These are phyloP conservation scores for Xylaria sp. DNA, from an alignment of 2,329 filamentous ascomycete genomes.

Conservation along the genomic window DNA sequence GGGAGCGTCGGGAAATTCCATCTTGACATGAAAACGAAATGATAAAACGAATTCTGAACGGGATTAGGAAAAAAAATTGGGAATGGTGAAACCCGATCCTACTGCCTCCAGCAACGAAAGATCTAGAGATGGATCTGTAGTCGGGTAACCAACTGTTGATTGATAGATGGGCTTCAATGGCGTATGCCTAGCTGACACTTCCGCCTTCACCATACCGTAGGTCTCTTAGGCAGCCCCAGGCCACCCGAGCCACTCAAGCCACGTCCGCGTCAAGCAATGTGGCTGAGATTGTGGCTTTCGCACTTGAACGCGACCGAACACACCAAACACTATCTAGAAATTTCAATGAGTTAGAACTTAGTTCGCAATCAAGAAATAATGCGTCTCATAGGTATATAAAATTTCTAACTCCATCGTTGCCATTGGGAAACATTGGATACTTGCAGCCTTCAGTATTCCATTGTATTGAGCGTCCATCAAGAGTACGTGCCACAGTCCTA, in stretches of 20 bases:
- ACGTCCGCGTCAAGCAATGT: background rate
- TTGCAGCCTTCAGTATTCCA: background rate
- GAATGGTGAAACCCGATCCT: background rate
- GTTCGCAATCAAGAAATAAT: too few relatives aligned
- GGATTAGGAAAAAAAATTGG: background rate
- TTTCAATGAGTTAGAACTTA: too few relatives aligned
- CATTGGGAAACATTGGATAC: background rate
- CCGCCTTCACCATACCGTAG: too few relatives aligned
- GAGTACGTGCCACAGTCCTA: too few relatives aligned
- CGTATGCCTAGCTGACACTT: too few relatives aligned
- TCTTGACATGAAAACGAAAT: conserved; percentile 28
- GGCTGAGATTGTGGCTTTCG: conserved; percentile 1
- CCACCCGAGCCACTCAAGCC: background rate
- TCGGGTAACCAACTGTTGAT: too few relatives aligned
- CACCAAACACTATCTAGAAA: too few relatives aligned
- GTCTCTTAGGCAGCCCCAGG: background rate
- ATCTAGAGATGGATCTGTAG: background rate
- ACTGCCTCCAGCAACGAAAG: background rate
- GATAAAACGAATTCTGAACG: background rate
- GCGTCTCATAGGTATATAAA: too few relatives aligned
- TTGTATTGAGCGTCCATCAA: background rate
- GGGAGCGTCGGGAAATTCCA: conserved; percentile 42
- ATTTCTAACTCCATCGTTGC: too few relatives aligned
- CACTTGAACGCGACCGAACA: too few relatives aligned
- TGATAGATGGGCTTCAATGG: too few relatives aligned